A percentile compares a stretch with the other conserved stretches of the same genome.
Evolutionary conservation across 768 basidiomycete species (phyloP).

Genomic region (Serendipita sp.): DNA sequence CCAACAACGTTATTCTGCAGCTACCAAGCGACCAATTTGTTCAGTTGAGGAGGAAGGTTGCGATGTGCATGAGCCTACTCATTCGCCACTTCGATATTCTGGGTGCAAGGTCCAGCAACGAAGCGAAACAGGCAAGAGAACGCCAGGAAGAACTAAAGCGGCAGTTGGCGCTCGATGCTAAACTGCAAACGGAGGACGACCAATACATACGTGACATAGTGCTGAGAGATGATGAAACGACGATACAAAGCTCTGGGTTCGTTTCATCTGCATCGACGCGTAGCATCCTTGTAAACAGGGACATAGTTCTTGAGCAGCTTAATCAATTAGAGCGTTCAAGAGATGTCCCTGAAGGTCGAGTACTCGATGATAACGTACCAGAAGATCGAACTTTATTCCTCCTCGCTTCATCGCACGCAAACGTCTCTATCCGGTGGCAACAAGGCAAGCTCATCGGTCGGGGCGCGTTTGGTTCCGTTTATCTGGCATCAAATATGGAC

Average conservation of each 20-base stretch:
- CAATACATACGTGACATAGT: slow-evolving; percentile 5
- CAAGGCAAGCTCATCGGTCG: slow-evolving; percentile 96
- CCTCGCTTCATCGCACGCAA: slow-evolving; percentile 88
- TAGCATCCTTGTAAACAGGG: slow-evolving; percentile 62
- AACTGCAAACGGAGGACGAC: slow-evolving; percentile 29
- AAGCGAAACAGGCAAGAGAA: slow-evolving; percentile 84
- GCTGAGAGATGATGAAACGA: not conserved
- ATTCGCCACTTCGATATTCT: slow-evolving; percentile 97
- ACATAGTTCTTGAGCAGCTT: slow-evolving; percentile 44
- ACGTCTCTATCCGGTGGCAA: slow-evolving; percentile 94
- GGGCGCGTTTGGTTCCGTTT: slow-evolving; percentile 99
- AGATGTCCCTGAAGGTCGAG: slow-evolving; percentile 64
- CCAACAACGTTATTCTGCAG: slow-evolving; percentile 76
- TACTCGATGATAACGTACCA: slow-evolving; percentile 81
- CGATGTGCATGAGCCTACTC: slow-evolving; percentile 90
- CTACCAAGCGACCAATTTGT: slow-evolving; percentile 81
- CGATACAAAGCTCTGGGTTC: slow-evolving; percentile 10
- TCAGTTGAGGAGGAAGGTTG: slow-evolving; percentile 78
- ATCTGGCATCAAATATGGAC: slow-evolving; percentile 91
- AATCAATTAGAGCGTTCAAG: slow-evolving; percentile 50
- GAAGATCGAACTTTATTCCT: slow-evolving; percentile 91
- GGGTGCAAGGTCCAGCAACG: slow-evolving; percentile 75
- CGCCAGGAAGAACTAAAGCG: slow-evolving; percentile 46
- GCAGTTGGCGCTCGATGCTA: slow-evolving; percentile 35
- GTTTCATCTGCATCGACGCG: slow-evolving; percentile 25